phyloP scores from a whole-genome alignment of 2,329 filamentous ascomycete species.

The Sarocladiaceae sp. region DNA sequence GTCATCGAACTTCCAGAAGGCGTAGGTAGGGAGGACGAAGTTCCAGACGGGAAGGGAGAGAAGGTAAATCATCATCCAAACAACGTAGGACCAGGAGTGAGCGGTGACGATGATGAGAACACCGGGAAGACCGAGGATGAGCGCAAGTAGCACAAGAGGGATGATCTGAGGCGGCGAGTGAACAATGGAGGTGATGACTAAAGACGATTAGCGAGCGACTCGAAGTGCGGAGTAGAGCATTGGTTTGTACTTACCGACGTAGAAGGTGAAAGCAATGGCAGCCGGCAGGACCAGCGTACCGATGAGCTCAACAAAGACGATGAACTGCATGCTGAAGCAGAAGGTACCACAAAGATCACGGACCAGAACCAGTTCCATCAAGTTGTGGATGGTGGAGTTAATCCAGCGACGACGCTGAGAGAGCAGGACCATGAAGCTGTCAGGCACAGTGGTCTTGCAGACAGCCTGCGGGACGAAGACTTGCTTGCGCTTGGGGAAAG shows the following conservation, averaged over 20 bases:
- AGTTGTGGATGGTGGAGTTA: conserved; percentile 97
- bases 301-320: conserved; percentile 90
- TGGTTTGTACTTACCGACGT: conserved; percentile 64
- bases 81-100: conserved; percentile 83
- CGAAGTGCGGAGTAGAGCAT: too few relatives aligned
- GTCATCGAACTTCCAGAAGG: conserved; percentile 99
- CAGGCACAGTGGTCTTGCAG: conserved; percentile 96
- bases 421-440: conserved; percentile 83
- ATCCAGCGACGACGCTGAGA: conserved; percentile 98
- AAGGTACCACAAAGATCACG: conserved; percentile 96
- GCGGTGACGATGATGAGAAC: conserved; percentile 90
- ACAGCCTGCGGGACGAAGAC: conserved; percentile 98
- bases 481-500: conserved; percentile 98
- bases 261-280: conserved; percentile 94
- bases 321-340: conserved; percentile 99
- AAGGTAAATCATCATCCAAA: conserved; percentile 97
- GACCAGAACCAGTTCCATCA: conserved; percentile 95
- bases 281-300: conserved; percentile 93
- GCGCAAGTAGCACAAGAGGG: conserved; percentile 76
- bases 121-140: conserved; percentile 91
- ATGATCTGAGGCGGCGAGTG: conserved; percentile 74
- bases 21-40: conserved; percentile 86
- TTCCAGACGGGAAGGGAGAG: conserved; percentile 94
- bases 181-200: conserved; percentile 82
- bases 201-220: conserved; percentile 8